phyloP scores from a whole-genome alignment of 2,329 filamentous ascomycete genomes.

The Colletotrichum incanum region DNA sequence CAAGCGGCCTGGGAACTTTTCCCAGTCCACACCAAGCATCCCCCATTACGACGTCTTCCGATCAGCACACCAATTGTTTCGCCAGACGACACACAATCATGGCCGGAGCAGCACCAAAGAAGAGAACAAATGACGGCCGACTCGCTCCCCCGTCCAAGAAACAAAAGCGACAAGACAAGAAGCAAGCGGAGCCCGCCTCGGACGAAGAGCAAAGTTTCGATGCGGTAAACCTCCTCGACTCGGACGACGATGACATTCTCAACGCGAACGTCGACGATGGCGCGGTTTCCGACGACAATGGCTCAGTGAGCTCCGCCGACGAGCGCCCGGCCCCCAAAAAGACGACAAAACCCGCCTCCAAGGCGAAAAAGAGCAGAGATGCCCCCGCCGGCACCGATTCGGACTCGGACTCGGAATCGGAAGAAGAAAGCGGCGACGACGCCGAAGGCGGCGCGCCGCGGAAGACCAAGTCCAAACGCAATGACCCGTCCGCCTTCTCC shows the following conservation, averaged over 20 bases:
- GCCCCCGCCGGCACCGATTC: constrained; percentile 47
- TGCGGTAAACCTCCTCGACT: constrained; percentile 69
- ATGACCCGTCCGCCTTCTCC: constrained; percentile 92
- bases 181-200: constrained; percentile 69
- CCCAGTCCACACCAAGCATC: neutral
- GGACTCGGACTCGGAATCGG: constrained; percentile 50
- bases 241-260: constrained; percentile 71
- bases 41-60: neutral
- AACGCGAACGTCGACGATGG: constrained; percentile 68
- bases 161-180: constrained; percentile 60
- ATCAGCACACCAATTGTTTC: neutral
- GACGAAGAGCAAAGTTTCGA: constrained; percentile 61
- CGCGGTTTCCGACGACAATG: constrained; percentile 56
- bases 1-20: constrained; percentile 20
- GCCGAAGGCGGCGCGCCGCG: constrained; percentile 55
- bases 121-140: constrained; percentile 53
- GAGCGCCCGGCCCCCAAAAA: constrained; percentile 51
- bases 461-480: constrained; percentile 81
- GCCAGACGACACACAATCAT: constrained; percentile 38
- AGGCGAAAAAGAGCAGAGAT: constrained; percentile 44
- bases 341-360: constrained; percentile 45
- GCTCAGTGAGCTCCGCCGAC: constrained; percentile 56
- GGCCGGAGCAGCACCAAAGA: constrained; percentile 51
- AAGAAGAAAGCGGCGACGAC: constrained; percentile 47
- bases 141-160: constrained; percentile 65